Evolutionary conservation across 257 asterid species (phyloP).

Genomic region (Echium plantagineum): DNA sequence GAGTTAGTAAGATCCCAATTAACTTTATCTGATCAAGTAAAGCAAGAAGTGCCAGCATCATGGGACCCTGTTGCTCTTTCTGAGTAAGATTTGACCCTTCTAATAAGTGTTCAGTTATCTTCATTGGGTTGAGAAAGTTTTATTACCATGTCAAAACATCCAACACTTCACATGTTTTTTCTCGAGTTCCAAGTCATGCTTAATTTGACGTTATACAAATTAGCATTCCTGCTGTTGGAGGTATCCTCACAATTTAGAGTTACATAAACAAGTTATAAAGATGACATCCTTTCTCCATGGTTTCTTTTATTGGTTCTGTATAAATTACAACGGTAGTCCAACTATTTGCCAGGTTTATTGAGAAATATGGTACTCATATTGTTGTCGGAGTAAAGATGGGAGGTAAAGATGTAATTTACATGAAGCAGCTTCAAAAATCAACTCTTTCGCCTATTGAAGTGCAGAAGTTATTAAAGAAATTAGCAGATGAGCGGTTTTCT

Average conservation of each 20-base stretch:
- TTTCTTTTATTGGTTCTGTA: neutral
- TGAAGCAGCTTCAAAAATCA: conserved; percentile 84
- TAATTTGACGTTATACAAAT: neutral
- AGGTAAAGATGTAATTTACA: conserved; percentile 89
- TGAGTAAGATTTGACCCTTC: conserved; percentile 47
- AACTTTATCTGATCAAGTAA: conserved; percentile 53
- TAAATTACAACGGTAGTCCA: neutral
- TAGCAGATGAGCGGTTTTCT: conserved; percentile 59
- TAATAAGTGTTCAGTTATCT: conserved; percentile 4
- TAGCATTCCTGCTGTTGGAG: neutral
- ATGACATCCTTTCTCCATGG: neutral
- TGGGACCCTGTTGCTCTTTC: conserved; percentile 94
- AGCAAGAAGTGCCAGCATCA: conserved; percentile 58
- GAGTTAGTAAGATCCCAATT: conserved; percentile 65
- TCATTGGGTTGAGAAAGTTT: neutral
- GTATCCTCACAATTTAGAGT: neutral
- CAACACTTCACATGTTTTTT: neutral
- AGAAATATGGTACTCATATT: conserved; percentile 84
- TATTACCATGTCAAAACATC: no score
- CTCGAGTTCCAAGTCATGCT: neutral
- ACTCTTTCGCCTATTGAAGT: conserved; percentile 62
- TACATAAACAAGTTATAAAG: no score
- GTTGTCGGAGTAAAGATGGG: conserved; percentile 95
- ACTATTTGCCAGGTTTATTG: conserved; percentile 69
- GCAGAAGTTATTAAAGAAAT: conserved; percentile 72